Base-by-base conservation (phyloP, 805 yeast species). In the Pichia cephalocereana region DNA sequence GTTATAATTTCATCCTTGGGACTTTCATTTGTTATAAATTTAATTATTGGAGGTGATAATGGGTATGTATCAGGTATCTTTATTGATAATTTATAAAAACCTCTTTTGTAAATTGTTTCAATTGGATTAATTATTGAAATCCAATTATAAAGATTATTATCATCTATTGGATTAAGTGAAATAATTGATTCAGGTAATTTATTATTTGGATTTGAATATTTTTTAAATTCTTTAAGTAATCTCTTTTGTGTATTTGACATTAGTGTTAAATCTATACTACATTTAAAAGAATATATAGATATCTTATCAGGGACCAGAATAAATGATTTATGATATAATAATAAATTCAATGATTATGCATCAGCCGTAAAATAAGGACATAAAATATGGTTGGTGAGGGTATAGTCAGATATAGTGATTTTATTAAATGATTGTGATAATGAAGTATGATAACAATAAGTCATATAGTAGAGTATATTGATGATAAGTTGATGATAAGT, bases 1-100 rank as follows among this genome's bases (percentile, higher is more conserved):
- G 63, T 60, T 14, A 48, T 44, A 26, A 41, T 19, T 3, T 14
- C 8, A 14, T 34, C 17, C 1, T 2, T 14, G 2, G 4, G 17
- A 14, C 3, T 6, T 4, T 34, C 12, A 34, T 34, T 27, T 27
- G 41, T 34, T 18, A 40, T 57, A 54, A 83, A 83, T 46, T 55
- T 62, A 46, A 82, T 70, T 12, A 48, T 51, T 3, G 90, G 91
- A 0, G 90, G 86, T 8, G 63, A 59, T 9, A 70, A 58, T 0
- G 91, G 91, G 53, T 83, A 83, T 17, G 65, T 64, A 0, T 46
- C 18, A 0, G 79, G 75, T 1, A 82, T 64, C 0, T 52, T 44
- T 7, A 83, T 76, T 1, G 55, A 58, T 36, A 83, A 60, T 23
- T 62, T 62, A 79, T 86, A 83, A 40, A 62, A 60, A 4, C 79